These are phyloP conservation scores for Desmodesmus armatus DNA, from an alignment of 139 green algal species.

Conservation along the genomic window DNA sequence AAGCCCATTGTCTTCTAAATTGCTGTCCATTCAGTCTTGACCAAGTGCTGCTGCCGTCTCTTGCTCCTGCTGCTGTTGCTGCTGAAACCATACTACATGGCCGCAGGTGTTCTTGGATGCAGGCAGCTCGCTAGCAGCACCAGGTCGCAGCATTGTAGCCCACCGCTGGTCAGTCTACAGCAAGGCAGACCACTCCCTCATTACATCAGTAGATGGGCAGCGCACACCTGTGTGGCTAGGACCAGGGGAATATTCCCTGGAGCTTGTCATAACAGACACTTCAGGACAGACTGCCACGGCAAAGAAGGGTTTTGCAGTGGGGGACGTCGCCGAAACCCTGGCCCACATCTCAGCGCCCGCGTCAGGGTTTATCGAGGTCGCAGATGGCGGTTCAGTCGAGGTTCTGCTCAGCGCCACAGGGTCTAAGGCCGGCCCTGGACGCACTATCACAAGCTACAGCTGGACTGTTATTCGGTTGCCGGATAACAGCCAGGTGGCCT, in stretches of 20 bases:
- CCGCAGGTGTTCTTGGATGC: conserved; percentile 42
- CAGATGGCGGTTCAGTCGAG: background rate
- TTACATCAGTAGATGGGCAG: conserved; percentile 9
- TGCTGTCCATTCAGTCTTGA: no score
- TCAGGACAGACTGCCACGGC: conserved; percentile 5
- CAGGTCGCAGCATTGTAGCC: conserved; percentile 20
- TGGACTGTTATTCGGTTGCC: conserved; percentile 39
- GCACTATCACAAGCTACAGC: conserved; percentile 8
- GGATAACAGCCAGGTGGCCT: background rate
- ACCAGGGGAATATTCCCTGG: conserved; percentile 17
- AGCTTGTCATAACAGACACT: conserved; percentile 29
- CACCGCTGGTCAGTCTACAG: conserved; percentile 34
- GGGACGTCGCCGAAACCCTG: conserved; percentile 14
- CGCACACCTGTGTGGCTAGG: conserved; percentile 22
- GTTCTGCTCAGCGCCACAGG: conserved; percentile 33
- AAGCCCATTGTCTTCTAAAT: no score
- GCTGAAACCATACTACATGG: background rate
- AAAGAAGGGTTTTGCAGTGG: conserved; percentile 17
- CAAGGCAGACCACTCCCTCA: background rate
- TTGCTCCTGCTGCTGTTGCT: background rate
- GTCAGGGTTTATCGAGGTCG: background rate
- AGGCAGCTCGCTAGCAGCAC: conserved; percentile 11
- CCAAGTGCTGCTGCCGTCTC: background rate
- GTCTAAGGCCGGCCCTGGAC: conserved; percentile 11
- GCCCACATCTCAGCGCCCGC: conserved; percentile 17